phyloP scores from a whole-genome alignment of 257 asterid genomes.

The Solanum lignicaule region DNA sequence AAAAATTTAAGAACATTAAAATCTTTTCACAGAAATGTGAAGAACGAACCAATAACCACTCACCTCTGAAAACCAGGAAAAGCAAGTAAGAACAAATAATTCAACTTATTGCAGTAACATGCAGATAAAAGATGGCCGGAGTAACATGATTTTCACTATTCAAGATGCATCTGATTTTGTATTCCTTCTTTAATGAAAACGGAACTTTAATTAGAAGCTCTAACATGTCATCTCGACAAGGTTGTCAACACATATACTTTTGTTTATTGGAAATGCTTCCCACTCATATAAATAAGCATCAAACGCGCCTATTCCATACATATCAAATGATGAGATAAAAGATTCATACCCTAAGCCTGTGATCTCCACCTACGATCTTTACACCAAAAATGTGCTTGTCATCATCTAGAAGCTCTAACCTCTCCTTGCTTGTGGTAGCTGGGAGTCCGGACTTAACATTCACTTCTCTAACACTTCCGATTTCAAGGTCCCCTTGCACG shows the following conservation, averaged over 20 bases:
- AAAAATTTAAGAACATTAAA: neutral
- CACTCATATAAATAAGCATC: neutral
- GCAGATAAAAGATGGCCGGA: neutral
- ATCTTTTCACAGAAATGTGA: neutral
- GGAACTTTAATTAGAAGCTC: neutral
- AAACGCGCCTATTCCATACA: neutral
- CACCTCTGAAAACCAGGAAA: neutral
- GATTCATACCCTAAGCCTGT: slow-evolving; percentile 59
- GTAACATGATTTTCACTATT: neutral
- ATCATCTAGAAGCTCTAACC: slow-evolving; percentile 75
- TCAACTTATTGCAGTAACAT: neutral
- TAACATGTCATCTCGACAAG: neutral
- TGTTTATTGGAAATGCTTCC: neutral
- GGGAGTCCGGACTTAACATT: slow-evolving; percentile 83
- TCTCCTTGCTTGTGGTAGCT: slow-evolving; percentile 82
- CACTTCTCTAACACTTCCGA: slow-evolving; percentile 82
- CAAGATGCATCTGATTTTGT: neutral
- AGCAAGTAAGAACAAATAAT: neutral
- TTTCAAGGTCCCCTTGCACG: slow-evolving; percentile 64
- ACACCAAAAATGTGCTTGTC: slow-evolving; percentile 66
- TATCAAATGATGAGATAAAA: neutral
- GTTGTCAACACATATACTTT: neutral
- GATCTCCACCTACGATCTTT: slow-evolving; percentile 93
- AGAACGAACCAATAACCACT: neutral
- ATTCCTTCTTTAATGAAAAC: neutral